Conservation (phyloP, 805 yeast genomes). For the Candida ipomoeae region DNA sequence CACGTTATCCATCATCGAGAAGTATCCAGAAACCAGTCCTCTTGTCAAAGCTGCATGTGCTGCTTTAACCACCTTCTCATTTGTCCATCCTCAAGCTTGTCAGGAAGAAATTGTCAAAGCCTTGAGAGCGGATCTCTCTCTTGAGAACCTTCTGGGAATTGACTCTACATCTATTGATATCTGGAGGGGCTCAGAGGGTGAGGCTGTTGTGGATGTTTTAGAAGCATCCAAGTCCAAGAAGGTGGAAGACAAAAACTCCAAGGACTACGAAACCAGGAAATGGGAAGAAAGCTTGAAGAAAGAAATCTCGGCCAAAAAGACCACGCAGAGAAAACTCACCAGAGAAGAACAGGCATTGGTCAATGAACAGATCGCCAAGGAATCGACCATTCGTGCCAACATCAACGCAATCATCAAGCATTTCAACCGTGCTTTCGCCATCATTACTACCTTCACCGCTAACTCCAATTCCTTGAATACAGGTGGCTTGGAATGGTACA, state of each 20-base stretch:
- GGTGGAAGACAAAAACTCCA: constrained; percentile 63
- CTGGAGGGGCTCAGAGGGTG: constrained; percentile 68
- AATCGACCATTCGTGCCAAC: constrained; percentile 49
- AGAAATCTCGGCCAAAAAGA: constrained; percentile 60
- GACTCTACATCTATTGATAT: constrained; percentile 53
- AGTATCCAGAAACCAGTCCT: constrained; percentile 32
- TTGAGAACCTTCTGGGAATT: constrained; percentile 32
- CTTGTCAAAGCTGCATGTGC: constrained; percentile 46
- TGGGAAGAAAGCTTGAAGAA: constrained; percentile 87
- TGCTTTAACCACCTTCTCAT: constrained; percentile 42
- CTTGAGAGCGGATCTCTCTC: constrained; percentile 42
- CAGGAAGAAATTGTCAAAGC: constrained; percentile 47
- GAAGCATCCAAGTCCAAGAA: constrained; percentile 36
- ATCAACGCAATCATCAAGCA: constrained; percentile 37
- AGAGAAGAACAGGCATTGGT: constrained; percentile 71
- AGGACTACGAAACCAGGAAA: constrained; percentile 77
- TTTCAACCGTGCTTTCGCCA: constrained; percentile 46
- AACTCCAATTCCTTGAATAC: constrained; percentile 20
- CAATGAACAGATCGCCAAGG: constrained; percentile 59
- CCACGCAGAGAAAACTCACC: constrained; percentile 57
- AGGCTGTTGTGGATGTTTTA: constrained; percentile 61
- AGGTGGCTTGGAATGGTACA: constrained; percentile 56
- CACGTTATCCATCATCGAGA: constrained; percentile 17
- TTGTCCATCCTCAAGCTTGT: constrained; percentile 54
- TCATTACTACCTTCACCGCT: constrained; percentile 51